Evolutionary conservation across 192 early-diverging fungal genomes (phyloP).

Genomic region (Coemansia asiatica): DNA sequence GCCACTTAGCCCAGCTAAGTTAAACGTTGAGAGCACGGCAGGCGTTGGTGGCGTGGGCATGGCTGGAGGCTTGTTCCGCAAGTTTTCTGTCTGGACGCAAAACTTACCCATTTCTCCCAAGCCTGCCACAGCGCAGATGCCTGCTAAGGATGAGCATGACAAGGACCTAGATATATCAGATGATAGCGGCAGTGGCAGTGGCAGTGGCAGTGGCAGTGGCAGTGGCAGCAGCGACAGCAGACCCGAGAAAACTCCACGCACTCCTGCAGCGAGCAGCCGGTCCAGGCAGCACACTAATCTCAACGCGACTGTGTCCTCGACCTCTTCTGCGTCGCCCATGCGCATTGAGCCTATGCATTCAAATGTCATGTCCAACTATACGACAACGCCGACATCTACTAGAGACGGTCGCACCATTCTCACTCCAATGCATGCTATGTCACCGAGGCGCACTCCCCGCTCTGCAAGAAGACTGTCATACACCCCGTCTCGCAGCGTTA

Average conservation of each 20-base stretch:
- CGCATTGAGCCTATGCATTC: conserved; percentile 49
- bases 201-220: background rate
- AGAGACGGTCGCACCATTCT: background rate
- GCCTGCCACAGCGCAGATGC: conserved; percentile 1
- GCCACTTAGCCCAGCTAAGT: conserved; percentile 1
- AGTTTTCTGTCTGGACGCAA: conserved; percentile 36
- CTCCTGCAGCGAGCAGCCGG: background rate
- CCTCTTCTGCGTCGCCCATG: conserved; percentile 39
- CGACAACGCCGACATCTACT: conserved; percentile 21
- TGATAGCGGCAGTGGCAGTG: background rate
- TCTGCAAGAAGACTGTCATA: conserved; percentile 18
- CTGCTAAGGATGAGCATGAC: conserved; percentile 1
- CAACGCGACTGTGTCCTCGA: conserved; percentile 18
- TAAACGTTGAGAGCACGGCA: background rate
- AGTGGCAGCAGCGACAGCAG: conserved; percentile 5
- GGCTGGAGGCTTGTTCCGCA: conserved; percentile 31
- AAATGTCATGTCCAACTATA: conserved; percentile 24
- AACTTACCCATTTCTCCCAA: conserved; percentile 22
- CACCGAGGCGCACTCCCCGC: conserved; percentile 22
- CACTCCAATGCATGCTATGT: background rate
- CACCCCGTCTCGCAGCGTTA: conserved; percentile 43
- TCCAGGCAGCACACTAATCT: background rate
- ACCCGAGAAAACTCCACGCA: background rate
- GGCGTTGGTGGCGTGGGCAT: conserved; percentile 33
- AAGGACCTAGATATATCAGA: background rate